A percentile compares a stretch with the other conserved stretches of the same genome.
These are phyloP conservation scores for Ophiocordyceps polyrhachis-furcata DNA, from an alignment of 2,329 filamentous ascomycete genomes.

Conservation along the genomic window DNA sequence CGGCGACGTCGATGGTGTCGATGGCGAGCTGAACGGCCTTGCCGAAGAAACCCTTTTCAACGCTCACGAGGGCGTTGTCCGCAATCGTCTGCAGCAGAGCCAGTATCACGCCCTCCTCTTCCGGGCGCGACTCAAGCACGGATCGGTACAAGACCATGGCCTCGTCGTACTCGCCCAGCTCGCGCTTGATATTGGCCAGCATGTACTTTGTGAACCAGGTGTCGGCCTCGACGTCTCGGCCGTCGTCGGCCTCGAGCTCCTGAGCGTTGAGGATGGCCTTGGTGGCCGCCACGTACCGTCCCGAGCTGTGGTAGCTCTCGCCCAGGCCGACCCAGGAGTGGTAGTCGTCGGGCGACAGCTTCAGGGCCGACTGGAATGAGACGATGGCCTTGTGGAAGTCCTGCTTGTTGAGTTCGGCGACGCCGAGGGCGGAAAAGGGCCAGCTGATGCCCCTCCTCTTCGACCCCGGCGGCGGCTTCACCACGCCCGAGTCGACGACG, in stretches of 20 bases:
- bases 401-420: conserved; percentile 86
- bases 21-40: conserved; percentile 55
- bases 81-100: conserved; percentile 76
- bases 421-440: conserved; percentile 85
- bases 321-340: conserved; percentile 92
- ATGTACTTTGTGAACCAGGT: conserved; percentile 96
- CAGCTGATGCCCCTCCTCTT: conserved; percentile 88
- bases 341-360: conserved; percentile 72
- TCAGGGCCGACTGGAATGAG: conserved; percentile 76
- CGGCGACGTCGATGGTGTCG: conserved; percentile 50
- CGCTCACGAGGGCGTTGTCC: conserved; percentile 57
- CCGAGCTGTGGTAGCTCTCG: conserved; percentile 93
- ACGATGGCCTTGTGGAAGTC: conserved; percentile 78
- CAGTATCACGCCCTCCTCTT: conserved; percentile 73
- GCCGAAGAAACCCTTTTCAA: conserved; percentile 75
- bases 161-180: conserved; percentile 76
- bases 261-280: conserved; percentile 81
- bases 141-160: conserved; percentile 59
- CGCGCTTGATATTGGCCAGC: conserved; percentile 84
- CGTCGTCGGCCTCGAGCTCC: conserved; percentile 42
- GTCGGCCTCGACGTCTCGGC: conserved; percentile 37
- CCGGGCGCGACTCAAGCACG: conserved; percentile 48
- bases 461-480: conserved; percentile 75
- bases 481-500: conserved; percentile 86
- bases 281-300: conserved; percentile 81